A percentile compares a stretch with the other conserved stretches of the same genome.
phyloP scores from a whole-genome alignment of 768 basidiomycete species.

The Panaeolus cyanescens region DNA sequence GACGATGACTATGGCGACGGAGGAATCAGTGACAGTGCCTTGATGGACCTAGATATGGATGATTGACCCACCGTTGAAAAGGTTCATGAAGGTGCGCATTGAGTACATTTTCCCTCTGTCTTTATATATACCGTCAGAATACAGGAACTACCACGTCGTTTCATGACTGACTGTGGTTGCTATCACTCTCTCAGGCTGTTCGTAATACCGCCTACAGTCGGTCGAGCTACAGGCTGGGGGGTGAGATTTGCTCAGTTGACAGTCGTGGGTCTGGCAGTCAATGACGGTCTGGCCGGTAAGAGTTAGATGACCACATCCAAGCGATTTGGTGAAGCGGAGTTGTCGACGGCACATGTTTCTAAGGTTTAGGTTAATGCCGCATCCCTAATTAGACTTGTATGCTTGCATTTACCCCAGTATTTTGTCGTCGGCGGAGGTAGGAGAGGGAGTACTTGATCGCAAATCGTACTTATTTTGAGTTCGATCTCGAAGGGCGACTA shows the following conservation, averaged over 20 bases:
- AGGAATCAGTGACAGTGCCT: slow-evolving; percentile 62
- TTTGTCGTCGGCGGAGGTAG: slow-evolving; percentile 58
- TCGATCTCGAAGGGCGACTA: slow-evolving; percentile 30
- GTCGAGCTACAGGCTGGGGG: slow-evolving; percentile 47
- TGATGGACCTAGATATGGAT: slow-evolving; percentile 59
- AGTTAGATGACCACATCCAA: slow-evolving; percentile 56
- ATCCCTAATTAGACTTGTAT: slow-evolving; percentile 15
- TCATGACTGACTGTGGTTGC: slow-evolving; percentile 40
- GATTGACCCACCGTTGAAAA: slow-evolving; percentile 24
- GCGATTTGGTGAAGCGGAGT: slow-evolving; percentile 52
- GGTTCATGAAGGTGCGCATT: slow-evolving; percentile 25
- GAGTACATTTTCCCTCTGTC: slow-evolving; percentile 39
- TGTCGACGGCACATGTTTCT: slow-evolving; percentile 65
- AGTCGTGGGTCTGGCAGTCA: slow-evolving; percentile 52
- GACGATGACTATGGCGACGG: slow-evolving; percentile 68
- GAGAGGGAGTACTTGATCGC: slow-evolving; percentile 38
- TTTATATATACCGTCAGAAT: slow-evolving; percentile 23
- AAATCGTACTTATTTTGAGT: slow-evolving; percentile 36
- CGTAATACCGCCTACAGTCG: slow-evolving; percentile 59
- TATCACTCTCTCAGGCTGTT: slow-evolving; percentile 56
- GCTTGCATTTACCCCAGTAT: slow-evolving; percentile 26
- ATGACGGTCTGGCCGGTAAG: slow-evolving; percentile 43
- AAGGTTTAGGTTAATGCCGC: slow-evolving; percentile 22
- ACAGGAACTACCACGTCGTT: background rate
- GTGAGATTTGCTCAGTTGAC: slow-evolving; percentile 52